Evolutionary conservation across 2,329 filamentous ascomycete genomes (phyloP).

Genomic region (Chaetomium olivaceum): DNA sequence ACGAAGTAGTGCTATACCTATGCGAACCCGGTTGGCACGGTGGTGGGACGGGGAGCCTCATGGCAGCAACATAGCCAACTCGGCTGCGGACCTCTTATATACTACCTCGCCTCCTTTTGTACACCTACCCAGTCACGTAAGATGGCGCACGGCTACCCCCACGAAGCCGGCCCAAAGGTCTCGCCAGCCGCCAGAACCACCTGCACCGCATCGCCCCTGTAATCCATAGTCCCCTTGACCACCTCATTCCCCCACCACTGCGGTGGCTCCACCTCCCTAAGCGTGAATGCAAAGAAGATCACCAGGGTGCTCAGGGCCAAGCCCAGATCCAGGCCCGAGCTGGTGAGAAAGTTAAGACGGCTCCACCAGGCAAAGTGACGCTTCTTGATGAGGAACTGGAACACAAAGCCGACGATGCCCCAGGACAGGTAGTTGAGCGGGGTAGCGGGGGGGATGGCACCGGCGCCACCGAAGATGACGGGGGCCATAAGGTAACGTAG

Average conservation of each 20-base stretch:
- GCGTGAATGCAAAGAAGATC: conserved; percentile 69
- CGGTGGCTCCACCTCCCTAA: conserved; percentile 62
- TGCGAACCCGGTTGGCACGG: not conserved
- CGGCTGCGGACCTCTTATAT: not conserved
- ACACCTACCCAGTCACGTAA: not conserved
- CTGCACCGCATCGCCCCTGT: conserved; percentile 59
- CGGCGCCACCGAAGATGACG: conserved; percentile 62
- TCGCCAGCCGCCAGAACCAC: conserved; percentile 52
- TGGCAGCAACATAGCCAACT: not conserved
- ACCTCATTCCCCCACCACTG: conserved; percentile 69
- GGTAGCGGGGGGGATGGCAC: conserved; percentile 63
- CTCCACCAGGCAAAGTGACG: conserved; percentile 70
- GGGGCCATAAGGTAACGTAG: conserved; percentile 59
- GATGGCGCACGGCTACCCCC: conserved; percentile 41
- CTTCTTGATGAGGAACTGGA: conserved; percentile 68
- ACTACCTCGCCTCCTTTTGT: not conserved
- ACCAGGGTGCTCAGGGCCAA: conserved; percentile 66
- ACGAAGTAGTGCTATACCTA: not conserved
- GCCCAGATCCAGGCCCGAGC: conserved; percentile 68
- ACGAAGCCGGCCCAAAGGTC: conserved; percentile 61
- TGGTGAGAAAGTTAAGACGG: conserved; percentile 71
- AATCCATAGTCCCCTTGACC: conserved; percentile 62
- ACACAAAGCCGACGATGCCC: conserved; percentile 69
- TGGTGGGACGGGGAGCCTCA: not conserved
- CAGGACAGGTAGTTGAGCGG: conserved; percentile 75